These are phyloP conservation scores for Hypoxylon lienhwacheense DNA, from an alignment of 495 filamentous ascomycete species.

Conservation along the genomic window DNA sequence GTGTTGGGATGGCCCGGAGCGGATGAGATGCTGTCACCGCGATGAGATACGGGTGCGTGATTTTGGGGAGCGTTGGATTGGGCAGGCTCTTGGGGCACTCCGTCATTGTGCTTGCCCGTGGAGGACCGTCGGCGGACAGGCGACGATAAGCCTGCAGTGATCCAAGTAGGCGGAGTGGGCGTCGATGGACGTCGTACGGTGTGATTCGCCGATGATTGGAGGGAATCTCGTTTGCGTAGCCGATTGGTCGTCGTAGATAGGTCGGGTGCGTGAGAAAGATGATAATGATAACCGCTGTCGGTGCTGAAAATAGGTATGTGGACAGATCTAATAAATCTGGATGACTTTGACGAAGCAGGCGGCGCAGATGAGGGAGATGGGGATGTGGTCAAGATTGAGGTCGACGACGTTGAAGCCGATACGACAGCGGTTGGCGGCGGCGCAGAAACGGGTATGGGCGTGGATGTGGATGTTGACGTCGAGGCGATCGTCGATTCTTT, in stretches of 20 bases:
- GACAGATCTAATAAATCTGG: conserved; percentile 29
- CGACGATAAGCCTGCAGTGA: conserved; percentile 16
- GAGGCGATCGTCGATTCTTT: conserved; percentile 1
- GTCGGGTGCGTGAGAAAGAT: not conserved
- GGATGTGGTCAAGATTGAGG: conserved; percentile 15
- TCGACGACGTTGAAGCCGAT: conserved; percentile 15
- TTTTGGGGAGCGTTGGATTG: conserved; percentile 29
- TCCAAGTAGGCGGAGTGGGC: conserved; percentile 17
- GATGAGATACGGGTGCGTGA: conserved; percentile 27
- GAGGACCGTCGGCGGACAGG: conserved; percentile 20
- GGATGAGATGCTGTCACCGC: conserved; percentile 47
- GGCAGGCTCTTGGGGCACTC: conserved; percentile 41
- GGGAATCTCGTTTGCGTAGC: conserved; percentile 29
- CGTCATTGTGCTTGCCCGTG: conserved; percentile 40
- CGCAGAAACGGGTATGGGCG: conserved; percentile 18
- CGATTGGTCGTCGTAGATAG: conserved; percentile 7
- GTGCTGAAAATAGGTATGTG: conserved; percentile 28
- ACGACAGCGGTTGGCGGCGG: conserved; percentile 13
- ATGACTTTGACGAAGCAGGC: conserved; percentile 24
- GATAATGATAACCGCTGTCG: conserved; percentile 19
- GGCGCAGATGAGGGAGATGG: conserved; percentile 8
- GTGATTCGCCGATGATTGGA: conserved; percentile 12
- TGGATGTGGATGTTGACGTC: conserved; percentile 20
- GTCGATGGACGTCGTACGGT: conserved; percentile 19
- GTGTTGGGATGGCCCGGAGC: conserved; percentile 37